Conservation (phyloP, 2,329 filamentous ascomycete species). For the Dactylellina haptotyla region DNA sequence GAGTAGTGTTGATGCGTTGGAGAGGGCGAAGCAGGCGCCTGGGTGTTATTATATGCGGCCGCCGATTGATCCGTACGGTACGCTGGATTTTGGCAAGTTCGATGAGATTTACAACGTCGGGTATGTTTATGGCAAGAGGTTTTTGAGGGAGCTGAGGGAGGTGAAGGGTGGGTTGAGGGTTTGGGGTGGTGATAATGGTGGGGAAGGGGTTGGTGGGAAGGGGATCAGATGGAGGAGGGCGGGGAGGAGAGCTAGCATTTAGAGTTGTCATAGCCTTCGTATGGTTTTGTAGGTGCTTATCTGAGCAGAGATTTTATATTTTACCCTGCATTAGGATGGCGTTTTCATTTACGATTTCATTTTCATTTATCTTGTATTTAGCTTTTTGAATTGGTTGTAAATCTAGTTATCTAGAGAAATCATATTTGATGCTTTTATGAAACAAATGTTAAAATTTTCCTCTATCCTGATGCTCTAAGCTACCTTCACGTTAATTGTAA, state of each 20-base stretch:
- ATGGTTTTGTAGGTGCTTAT: neutral
- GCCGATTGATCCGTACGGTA: conserved; percentile 91
- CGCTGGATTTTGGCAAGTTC: conserved; percentile 95
- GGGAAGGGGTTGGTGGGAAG: conserved; percentile 45
- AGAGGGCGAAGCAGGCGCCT: conserved; percentile 87
- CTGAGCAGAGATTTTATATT: neutral
- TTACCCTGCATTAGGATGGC: conserved; percentile 16
- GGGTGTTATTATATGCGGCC: conserved; percentile 97
- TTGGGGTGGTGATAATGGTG: conserved; percentile 62
- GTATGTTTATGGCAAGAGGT: conserved; percentile 84
- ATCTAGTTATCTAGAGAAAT: too few species aligned
- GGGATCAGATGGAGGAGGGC: conserved; percentile 63
- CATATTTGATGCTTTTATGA: too few species aligned
- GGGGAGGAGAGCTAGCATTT: conserved; percentile 58
- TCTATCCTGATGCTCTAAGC: too few species aligned
- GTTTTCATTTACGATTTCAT: conserved; percentile 8
- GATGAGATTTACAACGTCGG: conserved; percentile 95
- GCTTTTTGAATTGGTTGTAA: neutral
- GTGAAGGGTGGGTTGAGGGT: conserved; percentile 75
- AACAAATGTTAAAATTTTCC: too few species aligned
- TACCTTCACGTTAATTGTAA: too few species aligned
- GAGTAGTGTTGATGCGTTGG: conserved; percentile 90
- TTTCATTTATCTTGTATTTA: neutral
- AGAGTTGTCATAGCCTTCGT: neutral
- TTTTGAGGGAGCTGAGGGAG: conserved; percentile 77